These are phyloP conservation scores for Raffaelea albimanens DNA, from an alignment of 2,329 filamentous ascomycete genomes.

Conservation along the genomic window DNA sequence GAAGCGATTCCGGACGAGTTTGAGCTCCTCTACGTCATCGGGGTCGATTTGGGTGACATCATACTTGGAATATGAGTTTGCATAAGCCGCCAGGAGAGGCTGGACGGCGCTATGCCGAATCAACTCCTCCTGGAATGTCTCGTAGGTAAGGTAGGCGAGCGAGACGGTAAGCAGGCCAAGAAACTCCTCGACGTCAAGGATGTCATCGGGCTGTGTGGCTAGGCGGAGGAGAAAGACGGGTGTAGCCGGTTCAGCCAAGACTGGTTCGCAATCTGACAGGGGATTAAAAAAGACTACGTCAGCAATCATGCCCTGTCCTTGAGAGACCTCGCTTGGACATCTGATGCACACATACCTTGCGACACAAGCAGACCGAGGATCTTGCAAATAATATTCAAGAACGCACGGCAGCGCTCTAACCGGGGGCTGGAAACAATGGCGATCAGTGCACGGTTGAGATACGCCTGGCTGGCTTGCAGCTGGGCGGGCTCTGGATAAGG, in stretches of 20 bases:
- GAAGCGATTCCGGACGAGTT: slow-evolving; percentile 34
- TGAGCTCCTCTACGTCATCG: slow-evolving; percentile 30
- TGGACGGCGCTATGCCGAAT: slow-evolving; percentile 28
- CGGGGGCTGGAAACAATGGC: slow-evolving; percentile 37
- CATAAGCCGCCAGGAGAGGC: slow-evolving; percentile 38
- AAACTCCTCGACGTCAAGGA: slow-evolving; percentile 45
- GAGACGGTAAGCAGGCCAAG: slow-evolving; percentile 40
- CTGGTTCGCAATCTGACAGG: slow-evolving; percentile 35
- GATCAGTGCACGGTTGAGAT: slow-evolving; percentile 39
- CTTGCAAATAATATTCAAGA: slow-evolving; percentile 46
- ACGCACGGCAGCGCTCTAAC: slow-evolving; percentile 28
- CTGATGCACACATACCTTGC: slow-evolving; percentile 39
- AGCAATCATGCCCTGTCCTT: no score
- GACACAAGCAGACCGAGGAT: slow-evolving; percentile 43
- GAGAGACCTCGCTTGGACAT: no score
- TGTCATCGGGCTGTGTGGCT: slow-evolving; percentile 29
- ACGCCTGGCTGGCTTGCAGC: slow-evolving; percentile 40
- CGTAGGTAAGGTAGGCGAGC: slow-evolving; percentile 45
- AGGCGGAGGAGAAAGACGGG: slow-evolving; percentile 40
- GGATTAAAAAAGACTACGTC: neutral
- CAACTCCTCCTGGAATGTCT: slow-evolving; percentile 39
- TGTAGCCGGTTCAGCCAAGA: slow-evolving; percentile 33
- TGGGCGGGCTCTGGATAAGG: slow-evolving; percentile 45
- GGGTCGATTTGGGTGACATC: slow-evolving; percentile 29
- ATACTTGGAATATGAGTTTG: slow-evolving; percentile 36